phyloP scores from a whole-genome alignment of 495 filamentous ascomycete genomes.

The Aspergillus taichungensis region DNA sequence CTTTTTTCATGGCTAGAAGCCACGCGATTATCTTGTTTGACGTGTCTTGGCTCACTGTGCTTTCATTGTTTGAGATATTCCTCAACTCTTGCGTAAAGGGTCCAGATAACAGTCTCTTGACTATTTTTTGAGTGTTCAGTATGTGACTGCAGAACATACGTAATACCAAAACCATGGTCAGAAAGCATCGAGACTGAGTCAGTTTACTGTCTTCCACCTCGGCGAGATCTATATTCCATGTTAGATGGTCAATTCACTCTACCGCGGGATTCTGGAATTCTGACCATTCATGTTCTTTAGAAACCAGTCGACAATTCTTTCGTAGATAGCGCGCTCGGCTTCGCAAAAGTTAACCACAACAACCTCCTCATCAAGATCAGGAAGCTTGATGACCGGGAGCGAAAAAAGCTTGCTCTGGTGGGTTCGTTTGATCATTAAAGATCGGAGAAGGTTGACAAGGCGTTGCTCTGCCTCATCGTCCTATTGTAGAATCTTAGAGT shows the following conservation, averaged over 20 bases:
- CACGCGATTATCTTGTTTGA: constrained; percentile 7
- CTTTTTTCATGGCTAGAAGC: constrained; percentile 1
- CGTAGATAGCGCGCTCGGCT: constrained; percentile 43
- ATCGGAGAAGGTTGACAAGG: constrained; percentile 29
- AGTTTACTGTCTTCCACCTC: not conserved
- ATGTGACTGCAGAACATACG: constrained; percentile 46
- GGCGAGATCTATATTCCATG: not conserved
- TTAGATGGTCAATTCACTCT: not conserved
- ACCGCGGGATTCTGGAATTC: not conserved
- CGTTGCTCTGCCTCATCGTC: constrained; percentile 18
- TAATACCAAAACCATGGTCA: constrained; percentile 36
- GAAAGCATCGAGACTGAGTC: constrained; percentile 14
- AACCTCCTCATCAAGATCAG: constrained; percentile 26
- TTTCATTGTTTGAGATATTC: constrained; percentile 3
- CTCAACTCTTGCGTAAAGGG: constrained; percentile 29
- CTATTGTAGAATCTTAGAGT: constrained; percentile 5
- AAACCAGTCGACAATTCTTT: constrained; percentile 29
- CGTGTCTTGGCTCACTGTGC: not conserved
- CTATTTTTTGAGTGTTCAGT: constrained; percentile 36
- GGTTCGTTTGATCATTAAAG: constrained; percentile 46
- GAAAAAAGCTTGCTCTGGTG: constrained; percentile 44
- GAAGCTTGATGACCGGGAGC: constrained; percentile 47
- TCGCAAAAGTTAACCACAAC: constrained; percentile 32
- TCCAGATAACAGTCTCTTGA: constrained; percentile 33
- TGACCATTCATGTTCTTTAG: constrained; percentile 26